Percentiles rank a stretch among this genome's conserved stretches.
phyloP scores from a whole-genome alignment of 2,329 filamentous ascomycete species.

The Fusarium oligoseptatum region DNA sequence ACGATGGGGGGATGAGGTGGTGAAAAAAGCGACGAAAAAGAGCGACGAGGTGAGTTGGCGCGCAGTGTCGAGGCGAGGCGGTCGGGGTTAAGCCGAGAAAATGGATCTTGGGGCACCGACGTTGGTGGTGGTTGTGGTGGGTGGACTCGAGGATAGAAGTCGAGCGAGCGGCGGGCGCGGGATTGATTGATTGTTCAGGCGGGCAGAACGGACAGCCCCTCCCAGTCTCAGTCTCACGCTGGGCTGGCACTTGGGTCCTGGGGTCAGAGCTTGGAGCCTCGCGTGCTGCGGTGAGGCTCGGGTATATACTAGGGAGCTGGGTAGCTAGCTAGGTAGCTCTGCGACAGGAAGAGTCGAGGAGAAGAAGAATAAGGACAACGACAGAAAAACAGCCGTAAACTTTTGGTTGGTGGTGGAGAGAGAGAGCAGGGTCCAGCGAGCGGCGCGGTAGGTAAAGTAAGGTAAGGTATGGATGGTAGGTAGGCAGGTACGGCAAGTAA shows the following conservation, averaged over 20 bases:
- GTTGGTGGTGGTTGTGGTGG: conserved; percentile 24
- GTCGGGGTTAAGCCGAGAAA: conserved; percentile 41
- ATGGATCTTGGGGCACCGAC: conserved; percentile 32
- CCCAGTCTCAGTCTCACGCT: conserved; percentile 21
- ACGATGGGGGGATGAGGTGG: neutral
- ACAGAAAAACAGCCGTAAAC: conserved; percentile 9
- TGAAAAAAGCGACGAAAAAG: conserved; percentile 16
- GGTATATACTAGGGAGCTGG: conserved; percentile 1
- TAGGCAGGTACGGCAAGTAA: conserved; percentile 1
- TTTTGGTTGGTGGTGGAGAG: conserved; percentile 16
- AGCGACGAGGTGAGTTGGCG: conserved; percentile 31
- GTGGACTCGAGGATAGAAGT: conserved; percentile 35
- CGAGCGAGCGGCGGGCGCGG: conserved; percentile 38
- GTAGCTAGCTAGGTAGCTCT: neutral
- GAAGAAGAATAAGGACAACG: conserved; percentile 1
- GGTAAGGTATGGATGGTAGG: conserved; percentile 4
- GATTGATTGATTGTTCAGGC: conserved; percentile 31
- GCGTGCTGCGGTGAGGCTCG: conserved; percentile 11
- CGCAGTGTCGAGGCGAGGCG: conserved; percentile 31
- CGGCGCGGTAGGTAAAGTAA: conserved; percentile 17
- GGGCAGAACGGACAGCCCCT: conserved; percentile 33
- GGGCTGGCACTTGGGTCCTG: neutral
- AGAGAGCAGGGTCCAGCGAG: conserved; percentile 35
- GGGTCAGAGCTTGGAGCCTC: neutral
- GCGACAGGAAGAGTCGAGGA: neutral